Conservation (phyloP, 2,329 filamentous ascomycete genomes). For the Stachybotrys chartarum region DNA sequence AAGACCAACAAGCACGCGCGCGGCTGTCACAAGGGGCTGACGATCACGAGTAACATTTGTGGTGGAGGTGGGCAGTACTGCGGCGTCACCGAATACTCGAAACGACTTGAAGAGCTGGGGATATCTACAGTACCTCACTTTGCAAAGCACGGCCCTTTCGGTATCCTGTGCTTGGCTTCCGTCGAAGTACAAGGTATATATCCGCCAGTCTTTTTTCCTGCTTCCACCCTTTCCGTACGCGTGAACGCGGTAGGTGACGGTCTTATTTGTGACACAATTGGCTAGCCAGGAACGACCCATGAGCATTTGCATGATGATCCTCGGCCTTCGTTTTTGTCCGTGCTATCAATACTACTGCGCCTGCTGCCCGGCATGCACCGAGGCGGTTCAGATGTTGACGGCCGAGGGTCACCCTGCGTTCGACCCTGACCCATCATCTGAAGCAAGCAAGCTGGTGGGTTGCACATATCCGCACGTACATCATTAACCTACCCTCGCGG, state of each 20-base stretch:
- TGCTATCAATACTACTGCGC: neutral
- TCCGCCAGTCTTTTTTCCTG: neutral
- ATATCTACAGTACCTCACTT: neutral
- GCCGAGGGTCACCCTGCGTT: no score
- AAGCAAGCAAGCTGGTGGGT: no score
- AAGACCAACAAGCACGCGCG: neutral
- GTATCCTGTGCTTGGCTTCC: neutral
- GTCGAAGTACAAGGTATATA: neutral
- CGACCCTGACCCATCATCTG: no score
- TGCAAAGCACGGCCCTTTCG: neutral
- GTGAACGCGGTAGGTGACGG: neutral
- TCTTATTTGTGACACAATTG: neutral
- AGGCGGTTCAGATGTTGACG: no score
- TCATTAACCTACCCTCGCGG: no score
- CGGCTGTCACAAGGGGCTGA: neutral
- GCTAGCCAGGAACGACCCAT: neutral
- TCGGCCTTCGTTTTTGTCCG: neutral
- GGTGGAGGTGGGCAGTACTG: neutral
- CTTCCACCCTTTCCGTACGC: neutral
- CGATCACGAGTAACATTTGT: no score
- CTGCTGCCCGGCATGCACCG: no score
- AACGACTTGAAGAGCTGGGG: neutral
- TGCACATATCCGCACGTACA: no score
- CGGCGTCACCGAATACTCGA: neutral
- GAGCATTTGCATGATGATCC: neutral